A percentile compares a stretch with the other conserved stretches of the same genome.
Conservation (phyloP, 1,284 basidiomycete genomes). For the Coniferiporia sulphurascens region DNA sequence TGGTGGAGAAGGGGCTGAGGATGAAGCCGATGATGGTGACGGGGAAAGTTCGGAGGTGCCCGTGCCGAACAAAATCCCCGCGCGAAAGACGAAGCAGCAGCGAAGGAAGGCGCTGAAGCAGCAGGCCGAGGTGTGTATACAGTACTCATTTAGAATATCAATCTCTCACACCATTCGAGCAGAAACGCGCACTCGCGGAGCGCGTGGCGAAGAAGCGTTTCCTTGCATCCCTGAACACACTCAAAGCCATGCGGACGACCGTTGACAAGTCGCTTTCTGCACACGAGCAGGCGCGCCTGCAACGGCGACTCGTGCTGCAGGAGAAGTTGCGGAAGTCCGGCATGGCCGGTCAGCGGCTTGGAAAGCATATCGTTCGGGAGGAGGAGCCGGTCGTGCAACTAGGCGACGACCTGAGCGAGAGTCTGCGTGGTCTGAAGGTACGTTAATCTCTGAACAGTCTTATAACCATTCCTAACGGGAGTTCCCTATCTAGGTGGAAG, state of each 20-base stretch:
- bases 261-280: conserved; percentile 36
- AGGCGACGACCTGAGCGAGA: conserved; percentile 89
- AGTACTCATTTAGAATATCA: neutral
- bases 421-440: conserved; percentile 79
- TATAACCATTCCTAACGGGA: neutral
- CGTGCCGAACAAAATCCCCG: conserved; percentile 42
- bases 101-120: conserved; percentile 55
- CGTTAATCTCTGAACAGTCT: conserved; percentile 18
- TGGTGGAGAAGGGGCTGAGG: conserved; percentile 32
- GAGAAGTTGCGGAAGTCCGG: conserved; percentile 48
- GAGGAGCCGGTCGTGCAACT: conserved; percentile 80
- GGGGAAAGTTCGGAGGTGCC: conserved; percentile 28
- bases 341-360: conserved; percentile 63
- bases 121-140: conserved; percentile 51
- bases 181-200: conserved; percentile 65
- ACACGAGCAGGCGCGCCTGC: conserved; percentile 40
- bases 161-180: neutral
- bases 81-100: conserved; percentile 73
- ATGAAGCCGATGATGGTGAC: conserved; percentile 28
- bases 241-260: conserved; percentile 47
- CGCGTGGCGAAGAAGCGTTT: conserved; percentile 54
- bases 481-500: conserved; percentile 63
- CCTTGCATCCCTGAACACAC: conserved; percentile 49
- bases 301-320: conserved; percentile 35
- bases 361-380: conserved; percentile 73